phyloP scores from a whole-genome alignment of 2,329 filamentous ascomycete species.

The Plectosphaerella cucumerina region DNA sequence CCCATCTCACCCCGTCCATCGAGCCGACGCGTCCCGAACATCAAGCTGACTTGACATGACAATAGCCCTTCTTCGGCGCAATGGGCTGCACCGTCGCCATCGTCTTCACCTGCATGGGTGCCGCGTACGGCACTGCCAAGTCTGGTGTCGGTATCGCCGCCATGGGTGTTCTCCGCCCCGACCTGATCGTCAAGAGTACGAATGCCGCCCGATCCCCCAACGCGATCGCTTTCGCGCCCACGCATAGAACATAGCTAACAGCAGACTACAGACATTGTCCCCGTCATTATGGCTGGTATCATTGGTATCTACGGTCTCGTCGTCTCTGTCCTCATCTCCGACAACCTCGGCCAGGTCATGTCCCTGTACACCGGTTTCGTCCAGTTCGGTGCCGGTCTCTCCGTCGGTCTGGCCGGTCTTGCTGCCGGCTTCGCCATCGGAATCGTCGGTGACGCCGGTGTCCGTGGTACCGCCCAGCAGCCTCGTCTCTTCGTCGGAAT shows the following conservation, averaged over 20 bases:
- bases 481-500: conserved; percentile 90
- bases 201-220: conserved; percentile 7
- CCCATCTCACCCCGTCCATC: conserved; percentile 6
- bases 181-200: conserved; percentile 99
- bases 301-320: conserved; percentile 98
- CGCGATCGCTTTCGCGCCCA: not conserved
- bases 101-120: conserved; percentile 94
- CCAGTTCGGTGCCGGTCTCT: conserved; percentile 77
- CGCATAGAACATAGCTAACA: conserved; percentile 14
- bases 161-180: conserved; percentile 96
- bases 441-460: conserved; percentile 85
- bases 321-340: conserved; percentile 82
- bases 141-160: conserved; percentile 97
- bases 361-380: conserved; percentile 81
- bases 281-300: conserved; percentile 99
- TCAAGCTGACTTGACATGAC: conserved; percentile 26
- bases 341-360: conserved; percentile 67
- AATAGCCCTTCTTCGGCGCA: conserved; percentile 84
- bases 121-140: conserved; percentile 98
- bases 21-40: conserved; percentile 3
- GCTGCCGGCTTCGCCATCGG: conserved; percentile 84
- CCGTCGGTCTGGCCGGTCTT: conserved; percentile 77
- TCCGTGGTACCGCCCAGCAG: conserved; percentile 80
- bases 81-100: conserved; percentile 98
- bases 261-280: conserved; percentile 76